Base-by-base conservation (phyloP, 2,329 filamentous ascomycete genomes). In the Penicillium sp. region DNA sequence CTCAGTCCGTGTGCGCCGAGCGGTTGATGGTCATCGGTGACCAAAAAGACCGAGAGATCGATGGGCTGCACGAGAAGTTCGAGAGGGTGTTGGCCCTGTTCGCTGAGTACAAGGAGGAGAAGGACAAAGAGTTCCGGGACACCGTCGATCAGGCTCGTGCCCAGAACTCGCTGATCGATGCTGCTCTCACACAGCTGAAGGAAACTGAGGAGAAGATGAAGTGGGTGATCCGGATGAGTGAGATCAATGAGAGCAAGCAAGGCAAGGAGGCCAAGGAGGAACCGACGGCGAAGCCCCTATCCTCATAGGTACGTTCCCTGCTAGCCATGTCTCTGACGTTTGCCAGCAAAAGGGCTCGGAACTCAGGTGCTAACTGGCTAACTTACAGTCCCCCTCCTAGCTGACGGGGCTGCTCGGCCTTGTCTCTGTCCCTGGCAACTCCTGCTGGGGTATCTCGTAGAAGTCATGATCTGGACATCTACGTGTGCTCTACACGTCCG, bases 151-250 rank as follows among this genome's bases (percentile, higher is more conserved):
- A 64, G 12, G 67, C 68, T 14, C 67, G 66, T 37, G 61, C 63
- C 48, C 73, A 72, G 31, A 70, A 75, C 63, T 66, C 62, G 5
- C 69, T 62, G 22, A 73, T 81, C 25, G 72, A 78, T 20, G 63
- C 70, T 7, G 73, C 73, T 38, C 68, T 81, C 41, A 71, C 70
- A 34, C 75, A 79, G 20, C 67, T 81, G 63, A 75, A 74, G 49
- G 73, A 78, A 58, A 75, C 76, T 1, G 73, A 77, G 55, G 78
- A 71, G 3, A 69, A 78, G 62, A 82, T 82, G 80, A 79, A 73
- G 64, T 82, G 80, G 79, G 75, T 75, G n/a, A 76, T 82, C 53
- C 78, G 76, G 38, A 68, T 82, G 42, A 53, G 37, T 31, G 49
- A 53, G 20, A 25, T 50, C 20, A 38, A 53, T 12, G 17, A 49